Base-by-base conservation (phyloP, 192 early-diverging fungal species). In the Paraglomus brasilianum region DNA sequence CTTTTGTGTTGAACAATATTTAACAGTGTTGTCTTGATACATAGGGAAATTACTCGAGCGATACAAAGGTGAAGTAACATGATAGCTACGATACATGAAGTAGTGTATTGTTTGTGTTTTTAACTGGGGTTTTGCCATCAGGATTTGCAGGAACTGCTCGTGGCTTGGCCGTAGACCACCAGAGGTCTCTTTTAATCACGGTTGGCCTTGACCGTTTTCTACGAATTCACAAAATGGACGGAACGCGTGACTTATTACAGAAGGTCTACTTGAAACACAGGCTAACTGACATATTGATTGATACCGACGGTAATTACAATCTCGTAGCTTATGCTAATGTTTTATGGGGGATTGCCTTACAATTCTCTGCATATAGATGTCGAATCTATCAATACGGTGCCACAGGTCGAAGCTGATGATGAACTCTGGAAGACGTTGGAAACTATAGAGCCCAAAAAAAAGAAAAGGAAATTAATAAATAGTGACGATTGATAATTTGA, bases 231-330 rank as follows among this genome's bases (percentile, higher is more conserved):
- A 87, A 94, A 73, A 80, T 81, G 21, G 74, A 52, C 30, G 82
- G 72, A 39, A 77, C 76, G 48, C 73, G 82, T 38, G 77, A 85
- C 47, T 55, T 85, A 47, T 40, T 76, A 44, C 75, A 87, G 38
- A 85, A 92, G 70, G 85, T 84, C 5, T 94, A 93, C 69, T 63
- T 94, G 42, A 94, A 94, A 77, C 90, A 92, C 73, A 73, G 87
- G 19, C 78, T 93, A 36, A 88, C 83, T 3, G 70, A 75, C 22
- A 61, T 94, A 0, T 57, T 93, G 17, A 87, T 91, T 41, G 91
- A 88, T 72, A 83, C 56, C 0, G 66, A 77, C 64, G 76, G 73
- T 55, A 77, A 57, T 39, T 17, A 17, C 30, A 41, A 17, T 13
- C 15, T 1, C 36, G 40, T 47, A 30, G 4, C 6, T 42, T 61